These are phyloP conservation scores for Durio zibethinus DNA, from an alignment of 345 rosid genomes.

Conservation along the genomic window DNA sequence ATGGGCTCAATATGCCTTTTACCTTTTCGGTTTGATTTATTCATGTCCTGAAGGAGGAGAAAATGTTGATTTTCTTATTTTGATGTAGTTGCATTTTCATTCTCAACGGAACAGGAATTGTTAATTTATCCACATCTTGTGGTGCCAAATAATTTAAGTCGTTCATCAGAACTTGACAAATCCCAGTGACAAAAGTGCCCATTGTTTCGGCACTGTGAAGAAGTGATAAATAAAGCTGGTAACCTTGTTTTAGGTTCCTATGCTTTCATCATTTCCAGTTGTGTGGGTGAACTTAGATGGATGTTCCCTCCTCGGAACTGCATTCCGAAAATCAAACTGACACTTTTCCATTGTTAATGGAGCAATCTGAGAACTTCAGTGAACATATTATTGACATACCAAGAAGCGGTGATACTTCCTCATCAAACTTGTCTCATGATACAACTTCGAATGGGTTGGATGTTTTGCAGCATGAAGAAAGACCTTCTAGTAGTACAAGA, in stretches of 20 bases:
- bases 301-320: conserved; percentile 57
- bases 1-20: not conserved
- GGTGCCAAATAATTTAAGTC: conserved; percentile 21
- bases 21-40: not conserved
- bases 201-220: conserved; percentile 3
- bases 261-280: conserved; percentile 31
- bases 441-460: conserved; percentile 55
- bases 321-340: conserved; percentile 40
- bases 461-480: conserved; percentile 45
- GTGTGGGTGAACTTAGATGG: conserved; percentile 65
- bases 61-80: not conserved
- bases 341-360: conserved; percentile 65
- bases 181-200: not conserved
- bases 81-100: conserved; percentile 18
- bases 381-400: conserved; percentile 71
- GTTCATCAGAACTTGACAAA: conserved; percentile 2
- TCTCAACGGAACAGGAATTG: conserved; percentile 22
- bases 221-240: conserved; percentile 10
- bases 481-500: conserved; percentile 40
- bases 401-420: conserved; percentile 39
- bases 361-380: conserved; percentile 43
- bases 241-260: conserved; percentile 30
- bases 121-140: conserved; percentile 13
- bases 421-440: conserved; percentile 45
- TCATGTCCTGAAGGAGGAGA: not conserved